Evolutionary conservation across 2,329 filamentous ascomycete genomes (phyloP), one percentile per base, ranked within the genome.

Genomic region (Nemania abortiva): DNA sequence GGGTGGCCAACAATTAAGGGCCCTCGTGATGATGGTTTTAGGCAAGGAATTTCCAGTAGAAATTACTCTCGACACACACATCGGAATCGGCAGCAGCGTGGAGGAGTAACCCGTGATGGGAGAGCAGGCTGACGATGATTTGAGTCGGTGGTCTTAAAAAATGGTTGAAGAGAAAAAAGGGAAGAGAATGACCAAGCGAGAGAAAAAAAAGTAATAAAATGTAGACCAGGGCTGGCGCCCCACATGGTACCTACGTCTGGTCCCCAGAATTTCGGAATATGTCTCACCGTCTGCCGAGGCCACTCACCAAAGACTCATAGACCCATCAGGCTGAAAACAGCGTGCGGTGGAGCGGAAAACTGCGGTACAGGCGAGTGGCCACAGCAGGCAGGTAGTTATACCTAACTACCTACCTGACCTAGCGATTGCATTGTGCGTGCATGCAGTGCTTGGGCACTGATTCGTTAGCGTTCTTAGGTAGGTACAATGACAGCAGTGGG

Each of bases 11-110:
- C 86, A 79, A 65, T 76, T 80, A 85, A 86, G 86, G 87, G 87
- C 87, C 86, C 88, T 90, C 88, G 86, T 88, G 87, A 88, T 84
- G 82, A 90, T 89, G 88, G 88, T 90, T 89, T 90, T 90, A 85
- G 83, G 83, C 86, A 89, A 88, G 83, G 86, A 86, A 84, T 79
- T 81, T 77, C 75, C 73, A 73, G n/a, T 78, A 71, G 74, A 80
- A 80, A 80, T 87, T 83, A 73, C 77, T 90, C 87, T 89, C 78
- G 87, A 88, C 87, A 82, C 85, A 84, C 81, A 72, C 80, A 84
- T 84, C 84, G 82, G 81, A 81, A 80, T 84, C 83, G 83, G 80
- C 86, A 86, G 84, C 79, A 80, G 80, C 81, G 79, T 81, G 73
- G 77, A 73, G 71, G 64, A 52, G 65, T 69, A 66, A 39, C 70